phyloP scores from a whole-genome alignment of 2,329 filamentous ascomycete genomes.

The Pseudogymnoascus sp. region DNA sequence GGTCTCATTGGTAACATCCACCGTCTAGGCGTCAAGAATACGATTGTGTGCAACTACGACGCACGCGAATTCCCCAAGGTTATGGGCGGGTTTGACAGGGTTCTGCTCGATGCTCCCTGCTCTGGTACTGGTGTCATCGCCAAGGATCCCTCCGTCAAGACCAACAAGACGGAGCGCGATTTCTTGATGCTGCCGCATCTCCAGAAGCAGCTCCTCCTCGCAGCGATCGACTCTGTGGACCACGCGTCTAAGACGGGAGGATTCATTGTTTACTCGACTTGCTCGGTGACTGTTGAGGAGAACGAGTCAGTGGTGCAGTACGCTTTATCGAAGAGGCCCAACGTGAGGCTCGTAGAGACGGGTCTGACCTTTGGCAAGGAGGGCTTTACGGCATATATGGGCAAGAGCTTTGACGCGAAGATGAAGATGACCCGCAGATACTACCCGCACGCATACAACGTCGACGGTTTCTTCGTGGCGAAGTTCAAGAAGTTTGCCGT shows the following conservation, averaged over 20 bases:
- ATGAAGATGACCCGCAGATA: constrained; percentile 78
- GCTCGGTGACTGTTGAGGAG: constrained; percentile 88
- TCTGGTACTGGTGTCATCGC: constrained; percentile 96
- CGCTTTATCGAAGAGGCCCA: constrained; percentile 81
- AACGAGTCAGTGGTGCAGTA: constrained; percentile 93
- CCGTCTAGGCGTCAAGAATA: constrained; percentile 86
- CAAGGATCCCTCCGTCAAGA: constrained; percentile 95
- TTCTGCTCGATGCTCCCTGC: constrained; percentile 89
- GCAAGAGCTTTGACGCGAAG: constrained; percentile 82
- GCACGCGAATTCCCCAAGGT: constrained; percentile 89
- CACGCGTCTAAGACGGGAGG: constrained; percentile 87
- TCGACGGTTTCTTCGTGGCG: constrained; percentile 96
- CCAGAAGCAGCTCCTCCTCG: constrained; percentile 87
- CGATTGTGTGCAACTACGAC: constrained; percentile 91
- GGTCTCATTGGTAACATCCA: constrained; percentile 98
- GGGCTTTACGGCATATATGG: constrained; percentile 83
- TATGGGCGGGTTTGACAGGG: constrained; percentile 91
- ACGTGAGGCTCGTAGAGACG: constrained; percentile 87
- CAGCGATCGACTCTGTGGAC: constrained; percentile 91
- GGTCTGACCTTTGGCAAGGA: constrained; percentile 85
- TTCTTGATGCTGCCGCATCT: constrained; percentile 89
- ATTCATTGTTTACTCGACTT: constrained; percentile 94
- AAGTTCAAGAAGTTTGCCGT: constrained; percentile 92
- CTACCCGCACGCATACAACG: constrained; percentile 88
- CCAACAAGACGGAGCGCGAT: constrained; percentile 93